Evolutionary conservation across 495 filamentous ascomycete genomes (phyloP).

Genomic region (Aspergillus sclerotiicarbonarius): DNA sequence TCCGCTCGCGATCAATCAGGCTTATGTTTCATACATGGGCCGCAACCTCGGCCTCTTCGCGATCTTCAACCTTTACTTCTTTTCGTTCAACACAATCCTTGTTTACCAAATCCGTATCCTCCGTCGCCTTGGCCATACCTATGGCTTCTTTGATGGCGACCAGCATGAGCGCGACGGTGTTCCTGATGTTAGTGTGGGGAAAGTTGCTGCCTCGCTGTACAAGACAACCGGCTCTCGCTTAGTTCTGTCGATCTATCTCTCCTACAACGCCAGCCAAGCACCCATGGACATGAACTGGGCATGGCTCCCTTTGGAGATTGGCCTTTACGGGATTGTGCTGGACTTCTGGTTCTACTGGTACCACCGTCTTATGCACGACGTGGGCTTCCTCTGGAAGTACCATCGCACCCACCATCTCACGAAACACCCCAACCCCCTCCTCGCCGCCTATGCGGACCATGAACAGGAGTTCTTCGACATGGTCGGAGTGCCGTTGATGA

Average conservation of each 20-base stretch:
- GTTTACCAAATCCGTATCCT: slow-evolving; percentile 33
- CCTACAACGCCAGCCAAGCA: slow-evolving; percentile 18
- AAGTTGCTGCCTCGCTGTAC: slow-evolving; percentile 24
- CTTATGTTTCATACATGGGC: slow-evolving; percentile 31
- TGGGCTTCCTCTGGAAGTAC: slow-evolving; percentile 39
- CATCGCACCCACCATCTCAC: slow-evolving; percentile 46
- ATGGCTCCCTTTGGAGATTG: slow-evolving; percentile 39
- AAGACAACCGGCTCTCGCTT: slow-evolving; percentile 23
- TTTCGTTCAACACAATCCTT: slow-evolving; percentile 31
- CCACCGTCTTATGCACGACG: slow-evolving; percentile 44
- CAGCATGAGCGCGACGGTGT: slow-evolving; percentile 28
- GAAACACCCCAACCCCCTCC: slow-evolving; percentile 42
- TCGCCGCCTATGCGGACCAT: slow-evolving; percentile 43
- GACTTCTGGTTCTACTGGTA: slow-evolving; percentile 50
- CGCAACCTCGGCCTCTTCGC: slow-evolving; percentile 29
- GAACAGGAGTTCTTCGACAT: slow-evolving; percentile 47
- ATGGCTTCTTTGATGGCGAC: slow-evolving; percentile 29
- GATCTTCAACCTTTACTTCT: slow-evolving; percentile 39
- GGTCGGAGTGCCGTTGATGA: slow-evolving; percentile 38
- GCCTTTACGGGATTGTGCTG: slow-evolving; percentile 41
- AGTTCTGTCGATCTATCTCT: slow-evolving; percentile 21
- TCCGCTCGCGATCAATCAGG: slow-evolving; percentile 37
- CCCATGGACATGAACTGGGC: slow-evolving; percentile 26
- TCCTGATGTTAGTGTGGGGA: slow-evolving; percentile 24
- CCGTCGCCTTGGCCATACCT: slow-evolving; percentile 24